Evolutionary conservation across 108 stramenopile genomes (phyloP).

Genomic region (Nitzschia inconspicua): DNA sequence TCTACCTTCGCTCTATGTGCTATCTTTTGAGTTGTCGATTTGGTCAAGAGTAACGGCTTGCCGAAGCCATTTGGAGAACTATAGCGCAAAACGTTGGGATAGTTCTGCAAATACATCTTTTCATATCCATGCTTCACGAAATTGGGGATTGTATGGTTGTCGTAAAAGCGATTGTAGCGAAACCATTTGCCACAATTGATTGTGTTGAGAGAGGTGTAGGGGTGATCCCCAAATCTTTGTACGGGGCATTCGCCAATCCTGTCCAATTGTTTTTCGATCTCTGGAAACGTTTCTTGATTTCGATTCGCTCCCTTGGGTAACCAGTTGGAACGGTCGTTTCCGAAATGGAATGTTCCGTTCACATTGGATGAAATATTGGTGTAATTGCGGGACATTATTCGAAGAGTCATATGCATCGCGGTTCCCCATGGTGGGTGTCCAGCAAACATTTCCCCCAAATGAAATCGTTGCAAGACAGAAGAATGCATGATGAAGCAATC

Average conservation of each 20-base stretch:
- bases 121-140: background rate
- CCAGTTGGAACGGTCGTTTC: background rate
- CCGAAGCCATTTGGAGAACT: no score
- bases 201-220: background rate
- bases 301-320: background rate
- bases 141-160: background rate
- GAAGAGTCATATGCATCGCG: slow-evolving; percentile 3
- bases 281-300: background rate
- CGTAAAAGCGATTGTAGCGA: slow-evolving; percentile 2
- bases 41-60: no score
- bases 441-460: slow-evolving; percentile 9
- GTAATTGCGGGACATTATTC: slow-evolving; percentile 16
- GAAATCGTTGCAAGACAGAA: slow-evolving; percentile 6
- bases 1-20: no score
- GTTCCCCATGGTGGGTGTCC: slow-evolving; percentile 14
- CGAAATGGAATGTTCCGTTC: slow-evolving; percentile 16
- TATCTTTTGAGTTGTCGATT: no score
- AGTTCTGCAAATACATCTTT: no score
- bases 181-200: slow-evolving; percentile 19
- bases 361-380: slow-evolving; percentile 3
- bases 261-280: background rate
- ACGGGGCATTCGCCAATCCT: background rate
- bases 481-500: slow-evolving; percentile 18
- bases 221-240: background rate
- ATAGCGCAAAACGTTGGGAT: no score